Percentiles rank a stretch among this genome's conserved stretches.
Conservation (phyloP, 371 early-diverging fungal genomes). For the Basidiobolus meristosporus region DNA sequence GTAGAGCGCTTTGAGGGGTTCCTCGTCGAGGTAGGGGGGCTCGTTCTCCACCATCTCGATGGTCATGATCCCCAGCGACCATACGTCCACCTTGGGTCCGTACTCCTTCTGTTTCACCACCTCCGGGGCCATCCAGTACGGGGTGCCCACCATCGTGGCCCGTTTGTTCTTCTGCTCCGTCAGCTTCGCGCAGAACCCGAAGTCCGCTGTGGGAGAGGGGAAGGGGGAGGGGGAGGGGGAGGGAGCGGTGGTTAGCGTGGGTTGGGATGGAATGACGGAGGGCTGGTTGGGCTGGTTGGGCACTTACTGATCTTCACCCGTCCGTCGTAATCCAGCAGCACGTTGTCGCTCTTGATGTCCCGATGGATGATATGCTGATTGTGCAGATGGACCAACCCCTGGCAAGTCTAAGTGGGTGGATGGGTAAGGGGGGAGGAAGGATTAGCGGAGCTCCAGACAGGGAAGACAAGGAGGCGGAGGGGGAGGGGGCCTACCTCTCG, state of each 20-base stretch:
- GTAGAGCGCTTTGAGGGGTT: conserved; percentile 85
- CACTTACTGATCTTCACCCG: conserved; percentile 78
- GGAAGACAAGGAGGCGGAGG: no score
- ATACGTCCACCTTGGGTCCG: conserved; percentile 78
- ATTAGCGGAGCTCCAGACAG: neutral
- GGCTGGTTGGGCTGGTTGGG: neutral
- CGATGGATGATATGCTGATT: conserved; percentile 82
- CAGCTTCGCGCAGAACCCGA: conserved; percentile 91
- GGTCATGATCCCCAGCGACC: conserved; percentile 89
- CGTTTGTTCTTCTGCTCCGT: conserved; percentile 70
- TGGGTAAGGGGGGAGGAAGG: conserved; percentile 4
- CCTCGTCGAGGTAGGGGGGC: conserved; percentile 93
- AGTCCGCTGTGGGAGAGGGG: conserved; percentile 30
- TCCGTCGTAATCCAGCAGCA: conserved; percentile 66
- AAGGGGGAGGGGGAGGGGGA: no score
- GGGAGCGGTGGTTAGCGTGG: neutral
- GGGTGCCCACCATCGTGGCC: conserved; percentile 94
- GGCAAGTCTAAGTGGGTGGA: conserved; percentile 31
- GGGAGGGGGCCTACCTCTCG: conserved; percentile 63
- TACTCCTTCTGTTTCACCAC: conserved; percentile 83
- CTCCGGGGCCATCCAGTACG: conserved; percentile 89
- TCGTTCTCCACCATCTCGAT: conserved; percentile 97
- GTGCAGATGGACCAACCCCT: conserved; percentile 86
- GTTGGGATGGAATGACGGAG: neutral
- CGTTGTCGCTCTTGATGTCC: conserved; percentile 95